Base-by-base conservation (phyloP, 331 rosid genomes). In the Pyracantha coccinea region DNA sequence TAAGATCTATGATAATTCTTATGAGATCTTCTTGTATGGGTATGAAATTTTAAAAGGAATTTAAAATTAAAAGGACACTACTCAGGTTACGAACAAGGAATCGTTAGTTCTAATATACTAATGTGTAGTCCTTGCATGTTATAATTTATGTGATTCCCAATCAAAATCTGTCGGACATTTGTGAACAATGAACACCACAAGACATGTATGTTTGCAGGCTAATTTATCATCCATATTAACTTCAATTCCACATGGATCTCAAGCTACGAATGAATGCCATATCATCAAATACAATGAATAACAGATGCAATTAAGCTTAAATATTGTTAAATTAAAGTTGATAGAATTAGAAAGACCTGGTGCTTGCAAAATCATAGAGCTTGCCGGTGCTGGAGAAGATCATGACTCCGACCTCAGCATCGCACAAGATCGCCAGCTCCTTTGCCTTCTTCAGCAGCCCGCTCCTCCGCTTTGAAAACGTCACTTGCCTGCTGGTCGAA, bases 371-470 rank as follows among this genome's bases (percentile, higher is more conserved):
- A 65, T 93, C 98, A 28, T 93, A 86, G 78, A 93, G 98, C 86
- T 83, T 93, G 61, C 89, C 82, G 12, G 98, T 93, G 87, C 97
- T 91, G 79, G 98, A 93, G 92, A 91, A 93, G 85, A 93, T 89
- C 74, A 85, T 62, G n/a, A 89, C 97, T 84, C 98, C 98, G 0
- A 93, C 97, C 76, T 93, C 98, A 0, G 98, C 98, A 66, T 93
- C 98, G 74, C 98, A 93, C 59, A 93, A 81, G 81, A 93, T 93
- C 71, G 97, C 93, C 14, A 93, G 92, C 75, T 91, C 98, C 83
- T 89, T 91, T 53, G 98, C 98, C 86, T 93, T 93, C 89, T 93
- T 93, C 88, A 93, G 59, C 85, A 93, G 61, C 31, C 98, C 98
- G 32, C 80, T 93, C 80, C 98, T 84, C 45, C 98, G 80, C 84